Evolutionary conservation across 75 land plant species (phyloP).

Genomic region (Cupressus sempervirens): DNA sequence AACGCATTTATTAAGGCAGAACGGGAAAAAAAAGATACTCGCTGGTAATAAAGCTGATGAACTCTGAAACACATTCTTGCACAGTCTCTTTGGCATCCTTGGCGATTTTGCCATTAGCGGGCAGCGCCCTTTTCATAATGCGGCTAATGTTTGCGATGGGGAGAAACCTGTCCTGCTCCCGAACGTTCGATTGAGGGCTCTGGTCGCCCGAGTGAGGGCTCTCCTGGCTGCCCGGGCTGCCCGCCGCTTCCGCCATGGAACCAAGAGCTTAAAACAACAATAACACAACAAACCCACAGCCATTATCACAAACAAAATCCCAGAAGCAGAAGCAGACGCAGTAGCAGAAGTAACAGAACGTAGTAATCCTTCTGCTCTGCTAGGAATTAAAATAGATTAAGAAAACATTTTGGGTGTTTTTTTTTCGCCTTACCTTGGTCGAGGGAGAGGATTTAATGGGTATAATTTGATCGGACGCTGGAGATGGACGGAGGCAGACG

Average conservation of each 20-base stretch:
- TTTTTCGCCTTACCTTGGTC: conserved; percentile 3
- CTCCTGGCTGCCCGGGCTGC: conserved; percentile 36
- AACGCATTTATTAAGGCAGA: no score
- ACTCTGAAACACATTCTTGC: conserved; percentile 71
- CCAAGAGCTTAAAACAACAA: neutral
- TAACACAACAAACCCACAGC: neutral
- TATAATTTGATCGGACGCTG: conserved; percentile 35
- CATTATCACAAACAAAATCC: neutral
- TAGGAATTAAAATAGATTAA: neutral
- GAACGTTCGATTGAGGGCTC: conserved; percentile 25
- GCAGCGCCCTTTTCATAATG: conserved; percentile 69
- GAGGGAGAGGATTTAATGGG: neutral
- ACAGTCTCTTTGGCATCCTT: conserved; percentile 75
- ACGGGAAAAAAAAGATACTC: conserved; percentile 11
- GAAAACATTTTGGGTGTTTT: neutral
- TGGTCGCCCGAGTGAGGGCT: conserved; percentile 40
- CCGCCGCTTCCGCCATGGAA: conserved; percentile 28
- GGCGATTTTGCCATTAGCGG: conserved; percentile 63
- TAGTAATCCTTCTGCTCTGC: neutral
- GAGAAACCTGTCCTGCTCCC: conserved; percentile 62
- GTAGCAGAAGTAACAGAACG: neutral
- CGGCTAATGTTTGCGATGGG: conserved; percentile 75
- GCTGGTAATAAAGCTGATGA: conserved; percentile 71
- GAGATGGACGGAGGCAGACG: conserved; percentile 26
- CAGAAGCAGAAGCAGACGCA: no score